phyloP scores from a whole-genome alignment of 257 asterid species.

The Paraleonurus japonicus region DNA sequence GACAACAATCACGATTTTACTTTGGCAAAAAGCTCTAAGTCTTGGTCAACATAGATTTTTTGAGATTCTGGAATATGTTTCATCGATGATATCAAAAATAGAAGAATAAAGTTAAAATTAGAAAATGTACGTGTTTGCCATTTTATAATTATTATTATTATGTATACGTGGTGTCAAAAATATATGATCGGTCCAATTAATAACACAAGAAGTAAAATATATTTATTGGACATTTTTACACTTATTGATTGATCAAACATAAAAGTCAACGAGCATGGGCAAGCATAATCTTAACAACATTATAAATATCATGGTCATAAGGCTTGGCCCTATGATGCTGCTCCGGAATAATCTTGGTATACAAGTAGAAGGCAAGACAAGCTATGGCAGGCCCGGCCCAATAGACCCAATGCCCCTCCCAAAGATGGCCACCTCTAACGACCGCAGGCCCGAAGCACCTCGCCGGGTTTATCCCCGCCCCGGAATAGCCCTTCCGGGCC shows the following conservation, averaged over 20 bases:
- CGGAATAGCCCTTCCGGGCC: conserved; percentile 52
- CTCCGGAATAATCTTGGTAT: conserved; percentile 59
- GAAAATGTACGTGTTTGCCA: too few species aligned
- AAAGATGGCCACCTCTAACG: conserved; percentile 72
- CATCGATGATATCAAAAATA: conserved; percentile 23
- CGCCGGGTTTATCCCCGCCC: conserved; percentile 84
- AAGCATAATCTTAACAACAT: conserved; percentile 38
- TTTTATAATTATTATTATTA: too few species aligned
- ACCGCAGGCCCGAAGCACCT: conserved; percentile 73
- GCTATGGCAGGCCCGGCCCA: conserved; percentile 73
- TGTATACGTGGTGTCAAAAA: too few species aligned
- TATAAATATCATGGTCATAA: conserved; percentile 56
- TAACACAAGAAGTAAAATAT: background rate
- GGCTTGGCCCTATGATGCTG: conserved; percentile 55
- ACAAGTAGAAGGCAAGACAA: conserved; percentile 56
- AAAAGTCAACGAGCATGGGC: conserved; percentile 8
- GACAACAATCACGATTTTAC: background rate
- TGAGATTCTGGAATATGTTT: conserved; percentile 40
- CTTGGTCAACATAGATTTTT: conserved; percentile 34
- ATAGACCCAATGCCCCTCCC: conserved; percentile 81
- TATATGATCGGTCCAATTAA: too few species aligned
- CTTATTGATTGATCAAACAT: background rate
- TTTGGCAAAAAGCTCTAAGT: conserved; percentile 39
- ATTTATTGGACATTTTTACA: background rate
- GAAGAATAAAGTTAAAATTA: background rate